Evolutionary conservation across 495 filamentous ascomycete genomes (phyloP), one percentile per base, ranked within the genome.

Genomic region (Hypoxylon trugodes): DNA sequence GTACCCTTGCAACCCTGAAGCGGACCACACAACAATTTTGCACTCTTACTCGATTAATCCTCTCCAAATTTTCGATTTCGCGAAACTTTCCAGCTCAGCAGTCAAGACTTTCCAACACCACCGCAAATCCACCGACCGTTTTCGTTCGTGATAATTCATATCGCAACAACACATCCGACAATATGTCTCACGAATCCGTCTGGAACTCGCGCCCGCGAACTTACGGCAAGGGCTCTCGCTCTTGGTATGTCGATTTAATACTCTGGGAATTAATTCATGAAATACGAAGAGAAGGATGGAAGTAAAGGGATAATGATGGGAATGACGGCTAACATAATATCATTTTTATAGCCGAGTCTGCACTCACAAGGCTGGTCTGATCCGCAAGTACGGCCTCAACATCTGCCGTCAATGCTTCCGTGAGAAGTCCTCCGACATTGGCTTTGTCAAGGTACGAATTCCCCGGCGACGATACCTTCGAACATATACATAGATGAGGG

Each of bases 371-470:
- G 93, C 92, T 69, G 93, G 93, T 92, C 85, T 97, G 62, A 94
- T 97, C 87, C 91, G 93, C 85, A 97, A 97, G 83, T 97, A 97
- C 85, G 93, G 93, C 77, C 86, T 98, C 75, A 93, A 97, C 83
- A 94, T 98, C 86, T 97, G 94, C 90, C 90, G 93, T 87, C 93
- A 98, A 83, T 98, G 95, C 89, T 98, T 98, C 87, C 84, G 95
- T 75, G 95, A 98, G 88, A 97, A 98, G 87, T 83, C 87, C 66
- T 71, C 83, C 76, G 94, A 97, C 79, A 97, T 98, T 80, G 95
- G 95, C 72, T 98, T 98, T 86, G 82, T 88, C 82, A 98, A 98
- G 93, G 94, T 94, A 84, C 78, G 85, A 61, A 51, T 36, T 7
- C 18, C 13, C 18, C 13, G 10, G 5, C 28, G 3, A 25, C 56